These are phyloP conservation scores for Elsinoe ampelina DNA, from an alignment of 2,329 filamentous ascomycete species.

Conservation along the genomic window DNA sequence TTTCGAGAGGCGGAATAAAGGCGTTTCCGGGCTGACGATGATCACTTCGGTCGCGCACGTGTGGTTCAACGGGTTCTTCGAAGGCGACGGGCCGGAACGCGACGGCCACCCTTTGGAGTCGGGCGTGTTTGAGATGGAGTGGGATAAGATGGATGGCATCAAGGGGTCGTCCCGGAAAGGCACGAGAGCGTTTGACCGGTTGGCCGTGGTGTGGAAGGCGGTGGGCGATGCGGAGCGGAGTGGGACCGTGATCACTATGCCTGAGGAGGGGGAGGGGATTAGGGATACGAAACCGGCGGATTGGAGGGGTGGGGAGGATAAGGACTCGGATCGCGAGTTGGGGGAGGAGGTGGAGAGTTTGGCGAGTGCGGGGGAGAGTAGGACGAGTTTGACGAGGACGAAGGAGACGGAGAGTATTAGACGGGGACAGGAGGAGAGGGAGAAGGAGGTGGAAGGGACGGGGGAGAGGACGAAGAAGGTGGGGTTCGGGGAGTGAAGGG, in stretches of 20 bases:
- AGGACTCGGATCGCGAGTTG: slow-evolving; percentile 51
- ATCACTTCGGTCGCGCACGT: slow-evolving; percentile 89
- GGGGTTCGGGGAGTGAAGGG: neutral
- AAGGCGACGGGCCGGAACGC: slow-evolving; percentile 66
- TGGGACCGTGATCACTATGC: slow-evolving; percentile 50
- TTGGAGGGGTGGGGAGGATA: slow-evolving; percentile 54
- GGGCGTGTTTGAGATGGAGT: slow-evolving; percentile 63
- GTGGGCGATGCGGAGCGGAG: slow-evolving; percentile 24
- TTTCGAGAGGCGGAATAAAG: slow-evolving; percentile 75
- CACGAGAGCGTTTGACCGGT: slow-evolving; percentile 65
- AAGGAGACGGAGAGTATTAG: neutral
- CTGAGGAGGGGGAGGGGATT: slow-evolving; percentile 57
- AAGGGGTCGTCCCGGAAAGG: slow-evolving; percentile 82
- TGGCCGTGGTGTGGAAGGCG: slow-evolving; percentile 75
- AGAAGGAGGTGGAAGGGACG: neutral
- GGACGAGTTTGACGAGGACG: slow-evolving; percentile 43
- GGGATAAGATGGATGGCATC: slow-evolving; percentile 82
- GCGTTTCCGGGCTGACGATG: slow-evolving; percentile 68
- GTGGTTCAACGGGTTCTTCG: slow-evolving; percentile 95
- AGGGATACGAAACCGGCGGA: slow-evolving; percentile 61
- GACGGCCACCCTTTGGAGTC: slow-evolving; percentile 55
- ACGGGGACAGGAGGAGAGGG: neutral
- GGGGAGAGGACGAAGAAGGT: neutral
- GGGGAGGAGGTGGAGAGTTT: slow-evolving; percentile 59
- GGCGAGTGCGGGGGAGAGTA: slow-evolving; percentile 57